Percentiles rank a stretch among this genome's conserved stretches.
phyloP scores from a whole-genome alignment of 768 basidiomycete species.

The Candolleomyces eurysporus region DNA sequence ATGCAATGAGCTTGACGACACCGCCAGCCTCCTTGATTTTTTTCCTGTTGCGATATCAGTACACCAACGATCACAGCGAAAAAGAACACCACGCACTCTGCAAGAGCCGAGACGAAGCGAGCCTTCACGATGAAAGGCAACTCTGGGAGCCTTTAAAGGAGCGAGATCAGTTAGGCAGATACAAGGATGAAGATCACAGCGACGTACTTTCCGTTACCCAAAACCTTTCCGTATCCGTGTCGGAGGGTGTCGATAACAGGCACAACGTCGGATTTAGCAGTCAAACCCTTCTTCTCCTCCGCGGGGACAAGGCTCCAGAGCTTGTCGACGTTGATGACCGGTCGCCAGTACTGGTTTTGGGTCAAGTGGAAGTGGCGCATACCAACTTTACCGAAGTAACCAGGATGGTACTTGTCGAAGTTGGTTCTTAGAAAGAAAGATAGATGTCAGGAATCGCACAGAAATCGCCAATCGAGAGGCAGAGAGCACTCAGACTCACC shows the following conservation, averaged over 20 bases:
- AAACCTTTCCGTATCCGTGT: conserved; percentile 87
- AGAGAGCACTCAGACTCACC: conserved; percentile 47
- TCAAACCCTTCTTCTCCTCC: conserved; percentile 78
- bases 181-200: too few relatives aligned
- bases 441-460: neutral
- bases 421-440: conserved; percentile 61
- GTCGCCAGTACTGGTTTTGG: conserved; percentile 87
- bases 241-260: conserved; percentile 90
- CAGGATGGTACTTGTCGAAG: conserved; percentile 99
- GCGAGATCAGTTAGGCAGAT: neutral
- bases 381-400: conserved; percentile 99
- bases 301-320: conserved; percentile 88
- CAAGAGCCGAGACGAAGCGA: conserved; percentile 86
- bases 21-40: conserved; percentile 95
- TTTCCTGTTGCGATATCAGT: conserved; percentile 27
- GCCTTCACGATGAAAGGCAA: conserved; percentile 98
- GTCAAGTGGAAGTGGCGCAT: conserved; percentile 98
- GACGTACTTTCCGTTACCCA: conserved; percentile 90
- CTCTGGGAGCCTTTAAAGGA: conserved; percentile 64
- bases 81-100: conserved; percentile 54
- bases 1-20: conserved; percentile 91
- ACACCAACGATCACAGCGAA: neutral
- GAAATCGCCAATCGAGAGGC: too few relatives aligned
- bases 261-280: conserved; percentile 74
- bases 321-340: conserved; percentile 98